Evolutionary conservation across 2,329 filamentous ascomycete genomes (phyloP), one percentile per base, ranked within the genome.

Genomic region (Fusarium circinatum): DNA sequence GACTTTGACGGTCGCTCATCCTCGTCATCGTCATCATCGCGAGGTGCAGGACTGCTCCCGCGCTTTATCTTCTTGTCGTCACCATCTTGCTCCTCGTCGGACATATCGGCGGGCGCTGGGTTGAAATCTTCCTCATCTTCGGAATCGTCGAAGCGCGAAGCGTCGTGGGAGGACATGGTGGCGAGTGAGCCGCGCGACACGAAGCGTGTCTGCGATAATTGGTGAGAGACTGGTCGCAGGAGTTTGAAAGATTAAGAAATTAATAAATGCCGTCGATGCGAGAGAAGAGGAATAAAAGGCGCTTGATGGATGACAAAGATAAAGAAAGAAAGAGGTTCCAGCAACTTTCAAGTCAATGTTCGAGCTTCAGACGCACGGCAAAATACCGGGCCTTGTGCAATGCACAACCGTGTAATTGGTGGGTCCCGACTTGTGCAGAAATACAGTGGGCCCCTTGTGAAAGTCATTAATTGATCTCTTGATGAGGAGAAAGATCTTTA

Each of bases 101-200:
- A 96, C 39, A 90, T 79, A 66, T 94, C 90, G 68, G 90, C 92
- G 26, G 92, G 92, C 55, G 88, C 90, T 57, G 95, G 95, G 82
- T 98, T 97, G 88, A 98, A 98, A 81, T 96, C 93, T 69, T 93
- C 92, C 77, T 97, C 95, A 57, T 96, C 94, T 63, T 94, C 92
- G 68, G 89, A 91, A 70, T 91, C 89, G 78, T 90, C 86, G 79
- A 85, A 88, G 70, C 85, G 85, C 69, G 84, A 82, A 75, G 79
- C 82, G 62, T 86, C 84, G 78, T 83, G 85, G 45, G 86, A 83
- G 86, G 89, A 89, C 65, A 78, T 84, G 75, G 66, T 75, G 72
- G 68, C 67, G 67, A 68, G 58, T 41, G 51, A 38, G 60, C 54
- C 76, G 75, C 76, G 75, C 73, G 69, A 73, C 65, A 67, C 65